Percentiles rank a stretch among this genome's conserved stretches.
Conservation (phyloP, 140 eudicot genomes). For the Ambrosia hybrid region DNA sequence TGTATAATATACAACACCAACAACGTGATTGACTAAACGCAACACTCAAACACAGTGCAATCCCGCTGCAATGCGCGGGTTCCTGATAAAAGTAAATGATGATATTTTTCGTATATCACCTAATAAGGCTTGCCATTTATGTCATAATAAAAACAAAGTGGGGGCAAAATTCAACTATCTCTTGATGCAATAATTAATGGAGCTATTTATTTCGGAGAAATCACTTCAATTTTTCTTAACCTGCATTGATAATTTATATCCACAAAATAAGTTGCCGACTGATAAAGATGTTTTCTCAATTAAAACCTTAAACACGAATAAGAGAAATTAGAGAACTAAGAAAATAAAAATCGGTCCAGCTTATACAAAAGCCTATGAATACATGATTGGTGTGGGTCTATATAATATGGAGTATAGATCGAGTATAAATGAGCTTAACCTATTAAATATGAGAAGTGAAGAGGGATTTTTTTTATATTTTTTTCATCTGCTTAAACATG, state of each 20-base stretch:
- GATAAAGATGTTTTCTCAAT: not conserved
- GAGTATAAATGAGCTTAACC: too few relatives aligned
- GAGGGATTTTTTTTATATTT: too few relatives aligned
- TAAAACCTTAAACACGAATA: not conserved
- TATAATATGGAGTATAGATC: too few relatives aligned
- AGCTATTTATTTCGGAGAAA: not conserved
- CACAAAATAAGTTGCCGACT: not conserved
- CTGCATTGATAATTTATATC: not conserved
- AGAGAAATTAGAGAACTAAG: not conserved
- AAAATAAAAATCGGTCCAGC: not conserved
- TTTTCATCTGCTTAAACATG: too few relatives aligned
- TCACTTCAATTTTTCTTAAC: not conserved
- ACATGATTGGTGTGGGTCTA: too few relatives aligned
- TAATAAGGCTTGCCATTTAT: not conserved
- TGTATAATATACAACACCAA: too few relatives aligned
- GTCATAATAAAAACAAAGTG: constrained; percentile 3
- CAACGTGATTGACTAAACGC: too few relatives aligned
- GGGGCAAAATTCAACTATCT: constrained; percentile 8
- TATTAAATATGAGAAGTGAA: too few relatives aligned
- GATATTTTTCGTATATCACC: not conserved
- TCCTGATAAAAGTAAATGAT: too few relatives aligned
- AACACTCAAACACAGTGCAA: too few relatives aligned
- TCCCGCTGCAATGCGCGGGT: too few relatives aligned
- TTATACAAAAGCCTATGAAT: too few relatives aligned
- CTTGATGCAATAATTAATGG: not conserved